phyloP scores from a whole-genome alignment of 108 stramenopile species.

The Skeletonema marinoi region DNA sequence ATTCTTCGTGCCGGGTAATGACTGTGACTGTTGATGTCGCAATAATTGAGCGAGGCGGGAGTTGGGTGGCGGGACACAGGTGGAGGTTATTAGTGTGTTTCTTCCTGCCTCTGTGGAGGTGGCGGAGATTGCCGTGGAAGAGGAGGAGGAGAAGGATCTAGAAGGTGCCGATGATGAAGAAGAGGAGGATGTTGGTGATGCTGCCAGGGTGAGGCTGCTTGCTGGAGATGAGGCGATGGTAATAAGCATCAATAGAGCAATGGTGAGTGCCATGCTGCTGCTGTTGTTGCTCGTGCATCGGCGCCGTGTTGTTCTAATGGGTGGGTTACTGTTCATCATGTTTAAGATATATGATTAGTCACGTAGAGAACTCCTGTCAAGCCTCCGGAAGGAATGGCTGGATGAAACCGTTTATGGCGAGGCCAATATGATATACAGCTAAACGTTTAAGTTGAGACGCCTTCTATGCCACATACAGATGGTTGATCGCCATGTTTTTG shows the following conservation, averaged over 20 bases:
- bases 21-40: background rate
- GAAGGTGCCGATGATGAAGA: background rate
- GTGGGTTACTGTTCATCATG: background rate
- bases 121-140: background rate
- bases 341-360: background rate
- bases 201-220: background rate
- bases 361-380: too few relatives aligned
- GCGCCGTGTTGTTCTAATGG: background rate
- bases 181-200: background rate
- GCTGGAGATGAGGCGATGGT: background rate
- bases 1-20: background rate
- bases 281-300: background rate
- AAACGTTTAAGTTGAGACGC: background rate
- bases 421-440: background rate
- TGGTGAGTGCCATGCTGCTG: background rate
- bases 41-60: background rate
- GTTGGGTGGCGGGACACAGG: conserved; percentile 10
- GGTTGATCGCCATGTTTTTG: background rate
- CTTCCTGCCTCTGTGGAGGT: background rate
- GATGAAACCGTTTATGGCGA: too few relatives aligned
- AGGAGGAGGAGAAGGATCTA: background rate
- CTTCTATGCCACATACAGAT: background rate
- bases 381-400: too few relatives aligned
- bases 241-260: background rate
- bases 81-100: background rate